Evolutionary conservation across 345 rosid species (phyloP).

Genomic region (Xanthoceras sorbifolium): DNA sequence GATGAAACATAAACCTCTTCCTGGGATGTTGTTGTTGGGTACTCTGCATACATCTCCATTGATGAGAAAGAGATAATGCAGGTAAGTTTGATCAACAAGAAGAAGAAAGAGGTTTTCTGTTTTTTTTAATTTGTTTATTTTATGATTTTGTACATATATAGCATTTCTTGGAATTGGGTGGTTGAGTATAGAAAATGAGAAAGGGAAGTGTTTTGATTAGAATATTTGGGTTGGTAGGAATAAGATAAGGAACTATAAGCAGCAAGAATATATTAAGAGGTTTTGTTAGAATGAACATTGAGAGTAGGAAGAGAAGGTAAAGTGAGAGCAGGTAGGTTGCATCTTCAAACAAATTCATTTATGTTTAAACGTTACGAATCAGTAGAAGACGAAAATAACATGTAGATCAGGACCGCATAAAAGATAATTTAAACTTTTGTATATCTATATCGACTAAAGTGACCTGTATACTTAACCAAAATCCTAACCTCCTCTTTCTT

Average conservation of each 20-base stretch:
- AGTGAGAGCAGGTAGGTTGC: conserved; percentile 23
- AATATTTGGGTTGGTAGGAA: conserved; percentile 11
- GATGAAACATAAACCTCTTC: conserved; percentile 3
- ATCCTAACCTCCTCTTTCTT: conserved; percentile 7
- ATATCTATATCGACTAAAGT: background rate
- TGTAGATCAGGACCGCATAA: no score
- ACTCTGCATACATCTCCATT: conserved; percentile 14
- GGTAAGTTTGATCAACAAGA: background rate
- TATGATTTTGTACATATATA: background rate
- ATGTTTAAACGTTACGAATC: background rate
- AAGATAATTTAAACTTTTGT: no score
- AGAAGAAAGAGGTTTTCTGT: background rate
- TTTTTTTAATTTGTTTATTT: no score
- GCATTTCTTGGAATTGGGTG: background rate
- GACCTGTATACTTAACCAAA: background rate
- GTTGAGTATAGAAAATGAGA: conserved; percentile 16
- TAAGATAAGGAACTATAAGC: background rate
- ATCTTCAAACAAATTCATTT: conserved; percentile 2
- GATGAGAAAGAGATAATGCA: background rate
- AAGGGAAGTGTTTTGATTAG: no score
- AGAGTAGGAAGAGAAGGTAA: no score
- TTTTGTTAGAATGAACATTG: background rate
- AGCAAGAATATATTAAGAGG: background rate
- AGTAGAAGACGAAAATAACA: background rate
- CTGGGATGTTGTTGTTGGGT: background rate